A percentile compares a stretch with the other conserved stretches of the same genome.
Evolutionary conservation across 1,139 yeast species (phyloP).

Genomic region (Trichomonascaceae sp.): DNA sequence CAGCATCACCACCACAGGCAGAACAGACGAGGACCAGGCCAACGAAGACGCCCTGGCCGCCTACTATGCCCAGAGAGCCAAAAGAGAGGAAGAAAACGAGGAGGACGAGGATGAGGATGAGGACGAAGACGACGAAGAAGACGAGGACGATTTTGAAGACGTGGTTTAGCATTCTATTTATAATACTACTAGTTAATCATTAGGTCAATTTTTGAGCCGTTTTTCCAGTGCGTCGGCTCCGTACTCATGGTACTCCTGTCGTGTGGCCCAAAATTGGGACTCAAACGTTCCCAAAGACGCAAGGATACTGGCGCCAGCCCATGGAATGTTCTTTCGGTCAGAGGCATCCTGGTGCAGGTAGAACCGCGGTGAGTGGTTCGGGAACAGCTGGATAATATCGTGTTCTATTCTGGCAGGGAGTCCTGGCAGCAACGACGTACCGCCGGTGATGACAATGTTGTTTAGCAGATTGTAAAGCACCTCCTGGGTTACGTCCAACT

Average conservation of each 20-base stretch:
- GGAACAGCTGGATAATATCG: conserved; percentile 61
- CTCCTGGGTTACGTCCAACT: conserved; percentile 38
- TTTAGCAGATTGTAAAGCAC: conserved; percentile 67
- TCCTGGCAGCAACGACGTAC: conserved; percentile 72
- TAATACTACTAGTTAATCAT: neutral
- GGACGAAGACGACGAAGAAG: conserved; percentile 53
- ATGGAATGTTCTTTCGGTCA: conserved; percentile 72
- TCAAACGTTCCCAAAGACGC: conserved; percentile 92
- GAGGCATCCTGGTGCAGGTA: conserved; percentile 68
- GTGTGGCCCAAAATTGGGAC: conserved; percentile 80
- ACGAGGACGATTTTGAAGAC: conserved; percentile 44
- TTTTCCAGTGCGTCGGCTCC: conserved; percentile 55
- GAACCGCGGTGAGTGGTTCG: conserved; percentile 45
- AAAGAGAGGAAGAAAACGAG: conserved; percentile 44
- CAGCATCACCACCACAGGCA: too few relatives aligned
- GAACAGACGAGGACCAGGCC: conserved; percentile 18
- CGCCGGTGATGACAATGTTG: conserved; percentile 83
- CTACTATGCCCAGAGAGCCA: conserved; percentile 60
- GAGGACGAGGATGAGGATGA: conserved; percentile 35
- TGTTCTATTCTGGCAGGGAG: conserved; percentile 63
- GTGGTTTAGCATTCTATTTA: conserved; percentile 20
- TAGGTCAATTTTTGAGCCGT: conserved; percentile 18
- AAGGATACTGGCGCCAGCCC: conserved; percentile 93
- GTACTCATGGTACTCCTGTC: conserved; percentile 80
- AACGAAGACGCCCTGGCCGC: conserved; percentile 66